Evolutionary conservation across 192 early-diverging fungal species (phyloP).

Genomic region (Podila horticola): DNA sequence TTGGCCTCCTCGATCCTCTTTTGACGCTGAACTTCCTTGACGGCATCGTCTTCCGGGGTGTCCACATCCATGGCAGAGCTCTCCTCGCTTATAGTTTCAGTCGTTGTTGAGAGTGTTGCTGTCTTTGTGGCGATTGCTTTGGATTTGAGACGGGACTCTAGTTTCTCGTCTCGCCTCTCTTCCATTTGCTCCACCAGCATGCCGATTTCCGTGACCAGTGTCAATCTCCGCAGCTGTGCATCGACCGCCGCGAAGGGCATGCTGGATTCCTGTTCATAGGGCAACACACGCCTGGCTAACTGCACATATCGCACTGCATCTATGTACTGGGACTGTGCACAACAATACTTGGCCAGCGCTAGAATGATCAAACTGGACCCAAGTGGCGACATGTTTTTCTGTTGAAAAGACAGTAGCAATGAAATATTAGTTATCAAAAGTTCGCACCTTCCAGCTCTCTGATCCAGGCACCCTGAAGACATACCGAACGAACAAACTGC

Average conservation of each 20-base stretch:
- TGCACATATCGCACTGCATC: constrained; percentile 12
- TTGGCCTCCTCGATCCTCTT: constrained; percentile 7
- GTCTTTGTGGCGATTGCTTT: not conserved
- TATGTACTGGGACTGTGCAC: constrained; percentile 2
- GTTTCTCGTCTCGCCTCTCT: not conserved
- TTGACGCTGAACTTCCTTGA: not conserved
- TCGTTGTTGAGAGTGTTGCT: not conserved
- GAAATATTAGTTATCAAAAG: not conserved
- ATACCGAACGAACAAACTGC: not conserved
- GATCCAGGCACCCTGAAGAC: not conserved
- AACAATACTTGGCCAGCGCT: constrained; percentile 12
- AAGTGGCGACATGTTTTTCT: constrained; percentile 25
- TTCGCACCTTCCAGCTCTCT: not conserved
- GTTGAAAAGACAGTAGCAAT: not conserved
- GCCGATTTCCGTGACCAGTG: not conserved
- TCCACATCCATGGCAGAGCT: constrained; percentile 14
- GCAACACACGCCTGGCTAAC: constrained; percentile 2
- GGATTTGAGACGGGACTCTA: not conserved
- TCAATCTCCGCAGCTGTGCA: not conserved
- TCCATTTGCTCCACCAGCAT: not conserved
- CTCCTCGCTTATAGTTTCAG: not conserved
- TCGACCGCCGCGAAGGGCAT: not conserved
- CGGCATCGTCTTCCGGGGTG: not conserved
- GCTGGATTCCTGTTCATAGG: not conserved
- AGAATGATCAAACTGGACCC: constrained; percentile 12